Evolutionary conservation across 1,284 basidiomycete genomes (phyloP), one percentile per base, ranked within the genome.

Genomic region (Mycena sp.): DNA sequence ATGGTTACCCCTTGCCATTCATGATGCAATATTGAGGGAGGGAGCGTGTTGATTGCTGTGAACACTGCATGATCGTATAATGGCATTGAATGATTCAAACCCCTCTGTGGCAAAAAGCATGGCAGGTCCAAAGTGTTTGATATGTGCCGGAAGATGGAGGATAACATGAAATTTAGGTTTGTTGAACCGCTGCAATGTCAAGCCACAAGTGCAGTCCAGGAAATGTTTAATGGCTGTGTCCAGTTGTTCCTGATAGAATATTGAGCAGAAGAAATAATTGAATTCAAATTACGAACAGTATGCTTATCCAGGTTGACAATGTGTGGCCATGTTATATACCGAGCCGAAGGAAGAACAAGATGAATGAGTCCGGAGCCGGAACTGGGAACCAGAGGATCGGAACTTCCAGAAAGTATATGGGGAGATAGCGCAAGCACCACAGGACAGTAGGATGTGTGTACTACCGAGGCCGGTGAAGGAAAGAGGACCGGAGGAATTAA

Each of bases 271-370:
- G 11, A 6, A 26, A 44, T 25, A 51, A 9, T 16, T 37, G 14
- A 49, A 25, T 38, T 40, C 55, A 30, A 14, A 10, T 2, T 54
- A 71, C 73, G 26, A 52, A 78, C 75, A 17, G 74, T 6, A 61
- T 78, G 73, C 3, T 9, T n/a, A 38, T 77, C 69, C 14, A 80
- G 58, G 61, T 79, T 57, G 0, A 53, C n/a, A 37, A 81, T 81
- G 0, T 62, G 26, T 0, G 78, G 77, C 56, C n/a, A n/a, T n/a
- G n/a, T n/a, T n/a, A n/a, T n/a, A n/a, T n/a, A n/a, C n/a, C n/a
- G n/a, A n/a, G n/a, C n/a, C n/a, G n/a, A n/a, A n/a, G n/a, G n/a
- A n/a, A n/a, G n/a, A n/a, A n/a, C n/a, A n/a, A n/a, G n/a, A n/a
- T n/a, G n/a, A n/a, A n/a, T n/a, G n/a, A n/a, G n/a, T n/a, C n/a